These are phyloP conservation scores for Westerdykella ornata DNA, from an alignment of 2,329 filamentous ascomycete genomes.

Conservation along the genomic window DNA sequence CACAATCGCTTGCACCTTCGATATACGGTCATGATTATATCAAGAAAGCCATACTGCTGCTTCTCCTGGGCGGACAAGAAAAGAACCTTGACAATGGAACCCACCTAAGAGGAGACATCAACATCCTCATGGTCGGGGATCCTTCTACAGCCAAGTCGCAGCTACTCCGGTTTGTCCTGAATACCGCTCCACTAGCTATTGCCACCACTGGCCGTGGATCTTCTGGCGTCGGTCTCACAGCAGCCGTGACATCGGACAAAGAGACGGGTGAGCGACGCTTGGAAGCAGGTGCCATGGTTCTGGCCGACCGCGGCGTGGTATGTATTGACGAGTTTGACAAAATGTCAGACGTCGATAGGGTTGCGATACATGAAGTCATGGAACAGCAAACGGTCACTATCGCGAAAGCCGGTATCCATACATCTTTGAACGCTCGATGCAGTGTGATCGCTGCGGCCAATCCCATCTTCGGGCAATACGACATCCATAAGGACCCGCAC, in stretches of 20 bases:
- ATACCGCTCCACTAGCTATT: constrained; percentile 92
- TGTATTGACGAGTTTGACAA: constrained; percentile 99
- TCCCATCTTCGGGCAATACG: constrained; percentile 96
- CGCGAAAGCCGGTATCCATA: constrained; percentile 97
- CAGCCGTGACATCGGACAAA: constrained; percentile 92
- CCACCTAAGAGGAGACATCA: constrained; percentile 96
- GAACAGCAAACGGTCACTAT: constrained; percentile 99
- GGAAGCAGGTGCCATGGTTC: constrained; percentile 97
- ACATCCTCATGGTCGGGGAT: constrained; percentile 98
- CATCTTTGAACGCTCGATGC: constrained; percentile 90
- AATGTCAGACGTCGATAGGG: constrained; percentile 96
- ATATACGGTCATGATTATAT: constrained; percentile 97
- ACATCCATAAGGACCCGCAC: constrained; percentile 96
- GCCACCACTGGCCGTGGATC: constrained; percentile 95
- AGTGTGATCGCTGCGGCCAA: constrained; percentile 96
- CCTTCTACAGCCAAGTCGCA: constrained; percentile 99
- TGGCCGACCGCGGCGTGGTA: constrained; percentile 91
- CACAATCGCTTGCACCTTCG: constrained; percentile 89
- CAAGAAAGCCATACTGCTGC: constrained; percentile 93
- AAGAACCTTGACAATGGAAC: constrained; percentile 98
- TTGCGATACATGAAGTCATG: constrained; percentile 99
- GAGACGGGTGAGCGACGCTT: constrained; percentile 92
- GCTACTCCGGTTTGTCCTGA: constrained; percentile 89
- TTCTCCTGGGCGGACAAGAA: constrained; percentile 92
- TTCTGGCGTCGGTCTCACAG: constrained; percentile 94